Evolutionary conservation across 306 rosid genomes (phyloP), one percentile per base, ranked within the genome.

Genomic region (Cicer pinnatifidum): DNA sequence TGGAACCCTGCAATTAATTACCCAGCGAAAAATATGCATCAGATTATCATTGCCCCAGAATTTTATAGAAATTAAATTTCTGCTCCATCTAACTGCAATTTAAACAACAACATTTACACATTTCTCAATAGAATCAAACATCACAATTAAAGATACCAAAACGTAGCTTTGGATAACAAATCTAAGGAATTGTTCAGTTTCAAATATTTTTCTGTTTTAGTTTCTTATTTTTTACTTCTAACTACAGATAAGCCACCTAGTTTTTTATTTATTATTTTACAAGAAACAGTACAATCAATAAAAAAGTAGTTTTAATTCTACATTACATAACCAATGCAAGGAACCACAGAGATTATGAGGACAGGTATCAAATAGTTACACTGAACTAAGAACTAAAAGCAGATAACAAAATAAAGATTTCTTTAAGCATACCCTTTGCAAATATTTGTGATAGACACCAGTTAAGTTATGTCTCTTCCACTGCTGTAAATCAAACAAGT

Each of bases 401-500:
- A 4, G 35, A n/a, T 70, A 54, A 62, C 62, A 63, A 63, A 76
- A 62, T 39, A 66, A 59, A 37, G 8, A 58, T 28, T 38, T 67
- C 9, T 43, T 59, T 38, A 72, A 37, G 53, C 86, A 79, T 90
- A 95, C 99, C 99, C 83, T 68, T 78, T 80, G 86, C 88, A 88
- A 75, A 84, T 86, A 90, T 46, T 81, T 81, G 74, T 84, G 88
- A 83, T 88, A 95, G 71, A 85, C 77, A 53, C 75, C 75, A 69
- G 92, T 95, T 77, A 95, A 76, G 76, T 90, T 82, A 51, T 86
- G 84, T 74, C 73, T 80, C 80, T 96, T 92, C 99, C 99, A 95
- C 80, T 83, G 83, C 28, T 75, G 85, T 73, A 95, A 90, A 83
- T 95, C 91, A 82, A 89, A 90, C 75, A 95, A 61, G 81, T 95